Evolutionary conservation across 2,329 filamentous ascomycete species (phyloP), one percentile per base, ranked within the genome.

Genomic region (Metarhizium rileyi): DNA sequence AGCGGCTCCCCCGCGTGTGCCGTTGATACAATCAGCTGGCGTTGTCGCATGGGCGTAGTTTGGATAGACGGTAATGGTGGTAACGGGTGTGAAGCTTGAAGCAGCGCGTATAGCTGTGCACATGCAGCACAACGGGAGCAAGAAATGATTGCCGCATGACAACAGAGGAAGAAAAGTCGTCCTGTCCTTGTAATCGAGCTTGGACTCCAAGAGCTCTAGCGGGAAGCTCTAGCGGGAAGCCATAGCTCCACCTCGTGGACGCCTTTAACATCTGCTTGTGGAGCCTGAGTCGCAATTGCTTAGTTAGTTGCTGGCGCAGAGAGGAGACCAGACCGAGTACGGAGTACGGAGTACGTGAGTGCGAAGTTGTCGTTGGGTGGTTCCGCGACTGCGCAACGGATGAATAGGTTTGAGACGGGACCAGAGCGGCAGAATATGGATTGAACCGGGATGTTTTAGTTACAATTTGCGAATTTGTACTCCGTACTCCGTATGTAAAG

Each of bases 1-100:
- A 38, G 6, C 40, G 14, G 38, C 20, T 30, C 46, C 23, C 26
- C 35, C 48, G 20, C n/a, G 41, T 23, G 41, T 44, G 41, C 49
- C 18, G 36, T 57, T 57, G 50, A 43, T 30, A 27, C 18, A 47
- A 44, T 49, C 50, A 52, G 50, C 50, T 57, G 49, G 30, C 43
- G 47, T 41, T 55, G 48, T 57, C 43, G 56, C 56, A 61, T 59
- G 54, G 49, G 53, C 38, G 44, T 33, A 35, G 5, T 5, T 8
- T 22, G 16, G 4, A 42, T 28, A 20, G 25, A 44, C 14, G 41
- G 14, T n/a, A 16, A 42, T 25, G 33, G n/a, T 22, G 20, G 27
- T 20, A 26, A 12, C 9, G 16, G 10, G 38, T 10, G n/a, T 12
- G 22, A 42, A 42, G 22, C 10, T 40, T 4, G 33, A 38, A 18